Percentiles rank a stretch among this genome's conserved stretches.
Evolutionary conservation across 1,284 basidiomycete species (phyloP).

Genomic region (Malassezia slooffiae): DNA sequence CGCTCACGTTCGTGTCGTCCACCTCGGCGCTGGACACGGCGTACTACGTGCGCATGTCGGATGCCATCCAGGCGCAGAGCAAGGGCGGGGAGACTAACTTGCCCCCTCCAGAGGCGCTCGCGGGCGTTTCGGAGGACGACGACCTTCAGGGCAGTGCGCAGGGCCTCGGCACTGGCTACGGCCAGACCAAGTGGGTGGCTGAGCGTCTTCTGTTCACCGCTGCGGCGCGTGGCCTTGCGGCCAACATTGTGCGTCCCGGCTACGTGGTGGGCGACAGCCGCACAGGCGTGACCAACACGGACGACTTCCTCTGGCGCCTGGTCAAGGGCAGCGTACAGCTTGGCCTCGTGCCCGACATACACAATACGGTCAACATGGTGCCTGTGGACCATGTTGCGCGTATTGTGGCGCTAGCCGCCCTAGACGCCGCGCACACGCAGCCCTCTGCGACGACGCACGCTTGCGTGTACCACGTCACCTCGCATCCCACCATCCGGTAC

Average conservation of each 20-base stretch:
- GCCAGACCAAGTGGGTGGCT: conserved; percentile 96
- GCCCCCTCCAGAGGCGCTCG: not conserved
- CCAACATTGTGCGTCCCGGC: conserved; percentile 80
- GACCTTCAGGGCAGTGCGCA: conserved; percentile 74
- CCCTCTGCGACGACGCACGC: conserved; percentile 47
- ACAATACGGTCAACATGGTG: conserved; percentile 96
- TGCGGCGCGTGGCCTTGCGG: conserved; percentile 70
- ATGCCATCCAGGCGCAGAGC: conserved; percentile 47
- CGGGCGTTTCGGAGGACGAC: conserved; percentile 74
- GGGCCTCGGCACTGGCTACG: conserved; percentile 79
- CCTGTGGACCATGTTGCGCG: conserved; percentile 93
- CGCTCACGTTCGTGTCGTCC: conserved; percentile 81
- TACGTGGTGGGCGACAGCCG: conserved; percentile 90
- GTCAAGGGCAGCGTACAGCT: conserved; percentile 96
- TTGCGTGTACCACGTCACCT: conserved; percentile 77
- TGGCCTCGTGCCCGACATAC: conserved; percentile 88
- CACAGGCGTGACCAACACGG: conserved; percentile 79
- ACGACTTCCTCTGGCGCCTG: conserved; percentile 96
- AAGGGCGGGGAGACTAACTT: too few relatives aligned
- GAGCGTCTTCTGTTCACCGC: conserved; percentile 89
- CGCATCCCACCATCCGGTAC: conserved; percentile 75
- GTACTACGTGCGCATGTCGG: conserved; percentile 76
- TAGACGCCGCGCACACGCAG: conserved; percentile 18
- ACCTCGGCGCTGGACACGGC: conserved; percentile 86
- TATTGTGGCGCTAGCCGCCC: conserved; percentile 53